Conservation (phyloP, 1,284 basidiomycete genomes). For the Pulchroboletus neoregius region DNA sequence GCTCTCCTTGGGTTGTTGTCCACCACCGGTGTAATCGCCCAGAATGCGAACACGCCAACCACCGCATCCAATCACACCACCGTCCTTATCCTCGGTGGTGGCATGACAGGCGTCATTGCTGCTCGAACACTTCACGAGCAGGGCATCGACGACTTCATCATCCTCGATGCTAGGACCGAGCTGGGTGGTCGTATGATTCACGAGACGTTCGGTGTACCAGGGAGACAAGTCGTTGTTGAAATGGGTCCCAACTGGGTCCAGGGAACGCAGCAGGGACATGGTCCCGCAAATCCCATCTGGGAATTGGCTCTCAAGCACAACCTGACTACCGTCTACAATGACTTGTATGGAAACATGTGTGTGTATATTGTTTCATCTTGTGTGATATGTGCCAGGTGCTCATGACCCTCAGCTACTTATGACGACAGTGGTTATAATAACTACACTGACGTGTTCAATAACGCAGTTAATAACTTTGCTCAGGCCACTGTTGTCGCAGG, state of each 20-base stretch:
- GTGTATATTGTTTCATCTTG: slow-evolving; percentile 17
- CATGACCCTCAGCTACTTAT: slow-evolving; percentile 41
- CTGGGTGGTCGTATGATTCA: slow-evolving; percentile 61
- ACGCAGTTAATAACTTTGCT: slow-evolving; percentile 40
- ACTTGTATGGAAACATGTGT: slow-evolving; percentile 50
- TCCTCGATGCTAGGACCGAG: slow-evolving; percentile 57
- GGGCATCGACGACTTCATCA: slow-evolving; percentile 56
- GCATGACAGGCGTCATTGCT: slow-evolving; percentile 62
- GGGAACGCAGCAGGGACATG: slow-evolving; percentile 52
- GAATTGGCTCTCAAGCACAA: slow-evolving; percentile 56
- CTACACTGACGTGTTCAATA: slow-evolving; percentile 42
- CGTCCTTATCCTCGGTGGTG: slow-evolving; percentile 58
- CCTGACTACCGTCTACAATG: slow-evolving; percentile 44
- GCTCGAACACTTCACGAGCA: slow-evolving; percentile 56
- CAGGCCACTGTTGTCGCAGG: slow-evolving; percentile 44
- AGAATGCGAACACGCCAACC: slow-evolving; percentile 8
- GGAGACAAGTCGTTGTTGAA: slow-evolving; percentile 46
- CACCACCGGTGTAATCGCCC: neutral
- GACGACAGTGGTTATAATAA: slow-evolving; percentile 47
- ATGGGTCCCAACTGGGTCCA: slow-evolving; percentile 72
- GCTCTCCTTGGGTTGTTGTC: slow-evolving; percentile 10
- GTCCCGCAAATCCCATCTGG: slow-evolving; percentile 58
- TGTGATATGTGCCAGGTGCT: neutral
- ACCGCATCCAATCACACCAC: slow-evolving; percentile 23
- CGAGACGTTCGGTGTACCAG: slow-evolving; percentile 40